Evolutionary conservation across 2,329 filamentous ascomycete species (phyloP).

Genomic region (Cercospora brassicicola): DNA sequence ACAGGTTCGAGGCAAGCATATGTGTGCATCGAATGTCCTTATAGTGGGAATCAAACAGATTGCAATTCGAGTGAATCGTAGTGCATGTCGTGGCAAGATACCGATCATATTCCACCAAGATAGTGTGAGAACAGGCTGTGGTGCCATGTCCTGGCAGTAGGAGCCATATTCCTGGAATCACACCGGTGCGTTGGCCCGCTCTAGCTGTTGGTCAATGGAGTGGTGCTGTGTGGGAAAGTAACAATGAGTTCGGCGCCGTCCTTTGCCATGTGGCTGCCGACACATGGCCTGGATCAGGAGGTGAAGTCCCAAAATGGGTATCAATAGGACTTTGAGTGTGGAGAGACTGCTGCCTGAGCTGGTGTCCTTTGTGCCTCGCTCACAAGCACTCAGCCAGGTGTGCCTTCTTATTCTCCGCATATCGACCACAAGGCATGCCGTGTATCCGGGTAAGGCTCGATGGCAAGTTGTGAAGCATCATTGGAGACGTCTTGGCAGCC

Average conservation of each 20-base stretch:
- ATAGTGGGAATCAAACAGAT: not conserved
- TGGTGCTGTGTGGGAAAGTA: not conserved
- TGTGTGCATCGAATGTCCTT: not conserved
- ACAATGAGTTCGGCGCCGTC: conserved; percentile 12
- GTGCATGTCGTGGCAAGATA: not conserved
- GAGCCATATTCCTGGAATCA: not conserved
- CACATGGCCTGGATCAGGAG: conserved; percentile 9
- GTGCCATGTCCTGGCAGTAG: not conserved
- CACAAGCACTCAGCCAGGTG: not conserved
- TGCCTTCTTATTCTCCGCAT: not conserved
- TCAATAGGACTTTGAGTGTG: conserved; percentile 26
- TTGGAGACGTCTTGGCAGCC: not conserved
- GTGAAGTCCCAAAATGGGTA: conserved; percentile 18
- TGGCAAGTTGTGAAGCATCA: not conserved
- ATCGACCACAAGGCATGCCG: not conserved
- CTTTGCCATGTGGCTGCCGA: conserved; percentile 14
- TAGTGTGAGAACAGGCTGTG: not conserved
- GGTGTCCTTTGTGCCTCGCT: not conserved
- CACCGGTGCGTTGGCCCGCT: not conserved
- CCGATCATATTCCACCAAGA: not conserved
- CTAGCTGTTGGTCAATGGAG: not conserved
- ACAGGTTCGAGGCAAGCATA: not conserved
- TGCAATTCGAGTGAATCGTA: not conserved
- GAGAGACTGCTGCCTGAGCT: conserved; percentile 8
- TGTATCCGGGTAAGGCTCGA: not conserved